Conservation (phyloP, 2,329 filamentous ascomycete species). For the Calonectria pteridis region DNA sequence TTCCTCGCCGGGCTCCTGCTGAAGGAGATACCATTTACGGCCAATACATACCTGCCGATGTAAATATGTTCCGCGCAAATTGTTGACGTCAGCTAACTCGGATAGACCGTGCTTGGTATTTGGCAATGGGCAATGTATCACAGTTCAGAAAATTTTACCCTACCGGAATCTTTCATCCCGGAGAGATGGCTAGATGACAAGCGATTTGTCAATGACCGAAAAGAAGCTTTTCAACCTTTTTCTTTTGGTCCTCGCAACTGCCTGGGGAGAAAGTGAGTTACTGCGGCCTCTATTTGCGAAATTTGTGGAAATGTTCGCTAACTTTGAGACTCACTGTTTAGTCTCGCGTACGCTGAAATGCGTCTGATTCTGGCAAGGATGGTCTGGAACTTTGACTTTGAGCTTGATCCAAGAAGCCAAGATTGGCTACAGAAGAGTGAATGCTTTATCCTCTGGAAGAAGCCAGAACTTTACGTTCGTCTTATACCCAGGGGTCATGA, state of each 20-base stretch:
- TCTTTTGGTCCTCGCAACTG: conserved; percentile 24
- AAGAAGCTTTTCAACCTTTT: conserved; percentile 18
- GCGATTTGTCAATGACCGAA: background rate
- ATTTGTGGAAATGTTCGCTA: background rate
- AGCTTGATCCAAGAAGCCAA: background rate
- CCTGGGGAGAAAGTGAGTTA: conserved; percentile 24
- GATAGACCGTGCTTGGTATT: conserved; percentile 1
- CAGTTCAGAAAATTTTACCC: conserved; percentile 9
- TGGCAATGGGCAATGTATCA: conserved; percentile 26
- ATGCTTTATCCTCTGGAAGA: background rate
- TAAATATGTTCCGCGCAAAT: background rate
- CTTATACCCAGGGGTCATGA: background rate
- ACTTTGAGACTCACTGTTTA: background rate
- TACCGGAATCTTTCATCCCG: conserved; percentile 15
- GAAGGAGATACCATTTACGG: conserved; percentile 8
- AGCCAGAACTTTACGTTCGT: background rate
- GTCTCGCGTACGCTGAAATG: background rate
- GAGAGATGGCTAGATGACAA: conserved; percentile 20
- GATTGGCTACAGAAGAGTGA: background rate
- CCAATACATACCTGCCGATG: background rate
- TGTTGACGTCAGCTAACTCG: background rate
- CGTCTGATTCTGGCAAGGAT: background rate
- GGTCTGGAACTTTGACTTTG: background rate
- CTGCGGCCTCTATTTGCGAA: accelerated
- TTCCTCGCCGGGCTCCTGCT: background rate